Conservation (phyloP, 148 eudicot genomes). For the Amaranthus hypochondriacus region DNA sequence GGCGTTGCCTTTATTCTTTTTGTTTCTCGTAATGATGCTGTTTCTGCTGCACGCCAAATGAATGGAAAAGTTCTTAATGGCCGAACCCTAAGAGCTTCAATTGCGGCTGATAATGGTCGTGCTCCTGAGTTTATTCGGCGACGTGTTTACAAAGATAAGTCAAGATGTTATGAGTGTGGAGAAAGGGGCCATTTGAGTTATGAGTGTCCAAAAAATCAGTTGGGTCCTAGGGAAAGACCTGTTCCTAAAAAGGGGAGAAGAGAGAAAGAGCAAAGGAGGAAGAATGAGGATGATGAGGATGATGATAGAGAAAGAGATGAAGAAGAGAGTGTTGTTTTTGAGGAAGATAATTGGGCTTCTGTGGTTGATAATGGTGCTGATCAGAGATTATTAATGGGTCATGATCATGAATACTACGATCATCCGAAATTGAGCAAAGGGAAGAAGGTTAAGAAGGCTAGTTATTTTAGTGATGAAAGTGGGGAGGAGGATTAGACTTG, state of each 20-base stretch:
- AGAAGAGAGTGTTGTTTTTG: constrained; percentile 38
- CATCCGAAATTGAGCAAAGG: constrained; percentile 26
- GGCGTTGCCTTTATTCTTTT: constrained; percentile 90
- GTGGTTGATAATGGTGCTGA: constrained; percentile 70
- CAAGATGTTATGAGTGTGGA: constrained; percentile 91
- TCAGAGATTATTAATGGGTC: constrained; percentile 55
- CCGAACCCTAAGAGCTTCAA: constrained; percentile 61
- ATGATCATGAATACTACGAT: constrained; percentile 14
- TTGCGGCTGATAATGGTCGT: constrained; percentile 86
- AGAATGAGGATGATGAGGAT: constrained; percentile 21
- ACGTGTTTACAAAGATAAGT: constrained; percentile 78
- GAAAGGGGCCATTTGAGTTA: constrained; percentile 89
- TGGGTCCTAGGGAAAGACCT: constrained; percentile 77
- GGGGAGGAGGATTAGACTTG: constrained; percentile 55
- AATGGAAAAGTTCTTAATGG: constrained; percentile 66
- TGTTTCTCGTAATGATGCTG: constrained; percentile 63
- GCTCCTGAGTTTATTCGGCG: constrained; percentile 72
- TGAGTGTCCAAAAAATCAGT: constrained; percentile 75
- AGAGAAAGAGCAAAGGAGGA: neutral
- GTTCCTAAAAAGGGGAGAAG: constrained; percentile 30
- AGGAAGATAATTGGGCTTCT: constrained; percentile 85
- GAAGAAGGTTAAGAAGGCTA: constrained; percentile 52
- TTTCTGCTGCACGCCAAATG: constrained; percentile 48
- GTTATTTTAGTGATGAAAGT: constrained; percentile 90
- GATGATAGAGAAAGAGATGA: constrained; percentile 35